Percentiles rank a stretch among this genome's conserved stretches.
Conservation (phyloP, 2,329 filamentous ascomycete genomes). For the Lithohypha guttulata region DNA sequence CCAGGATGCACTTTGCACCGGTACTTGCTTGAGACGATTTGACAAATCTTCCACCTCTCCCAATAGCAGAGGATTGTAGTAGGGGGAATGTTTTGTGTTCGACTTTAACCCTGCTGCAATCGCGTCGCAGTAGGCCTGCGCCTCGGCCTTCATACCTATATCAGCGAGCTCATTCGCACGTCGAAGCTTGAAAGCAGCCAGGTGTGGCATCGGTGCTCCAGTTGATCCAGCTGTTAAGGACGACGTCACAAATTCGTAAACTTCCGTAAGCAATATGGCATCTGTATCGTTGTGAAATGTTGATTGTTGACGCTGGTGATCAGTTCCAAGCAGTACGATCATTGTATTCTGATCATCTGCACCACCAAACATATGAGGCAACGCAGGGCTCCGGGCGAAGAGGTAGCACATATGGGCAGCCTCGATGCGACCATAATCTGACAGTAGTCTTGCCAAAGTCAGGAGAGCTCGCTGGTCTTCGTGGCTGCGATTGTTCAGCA, state of each 20-base stretch:
- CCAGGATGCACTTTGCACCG: slow-evolving; percentile 77
- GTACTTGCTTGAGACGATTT: slow-evolving; percentile 72
- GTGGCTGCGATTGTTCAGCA: slow-evolving; percentile 76
- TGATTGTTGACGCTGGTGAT: slow-evolving; percentile 61
- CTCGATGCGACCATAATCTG: slow-evolving; percentile 76
- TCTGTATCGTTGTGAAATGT: slow-evolving; percentile 73
- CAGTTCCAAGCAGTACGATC: slow-evolving; percentile 75
- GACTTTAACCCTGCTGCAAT: slow-evolving; percentile 66
- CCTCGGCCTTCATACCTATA: slow-evolving; percentile 68
- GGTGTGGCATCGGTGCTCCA: slow-evolving; percentile 58
- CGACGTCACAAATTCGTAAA: slow-evolving; percentile 82
- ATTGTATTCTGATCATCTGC: slow-evolving; percentile 68
- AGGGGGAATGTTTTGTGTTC: slow-evolving; percentile 73
- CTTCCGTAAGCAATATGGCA: slow-evolving; percentile 83
- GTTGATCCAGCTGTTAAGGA: slow-evolving; percentile 47
- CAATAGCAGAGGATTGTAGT: slow-evolving; percentile 69
- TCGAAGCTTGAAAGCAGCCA: slow-evolving; percentile 83
- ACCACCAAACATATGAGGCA: slow-evolving; percentile 61
- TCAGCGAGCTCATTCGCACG: slow-evolving; percentile 79
- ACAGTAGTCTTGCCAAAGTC: slow-evolving; percentile 69
- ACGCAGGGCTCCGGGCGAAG: slow-evolving; percentile 53
- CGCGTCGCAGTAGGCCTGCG: slow-evolving; percentile 81
- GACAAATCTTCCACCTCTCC: slow-evolving; percentile 70
- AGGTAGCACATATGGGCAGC: slow-evolving; percentile 91
- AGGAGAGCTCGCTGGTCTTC: slow-evolving; percentile 69